A percentile compares a stretch with the other conserved stretches of the same genome.
phyloP scores from a whole-genome alignment of 306 rosid genomes.

The Begonia loranthoides region DNA sequence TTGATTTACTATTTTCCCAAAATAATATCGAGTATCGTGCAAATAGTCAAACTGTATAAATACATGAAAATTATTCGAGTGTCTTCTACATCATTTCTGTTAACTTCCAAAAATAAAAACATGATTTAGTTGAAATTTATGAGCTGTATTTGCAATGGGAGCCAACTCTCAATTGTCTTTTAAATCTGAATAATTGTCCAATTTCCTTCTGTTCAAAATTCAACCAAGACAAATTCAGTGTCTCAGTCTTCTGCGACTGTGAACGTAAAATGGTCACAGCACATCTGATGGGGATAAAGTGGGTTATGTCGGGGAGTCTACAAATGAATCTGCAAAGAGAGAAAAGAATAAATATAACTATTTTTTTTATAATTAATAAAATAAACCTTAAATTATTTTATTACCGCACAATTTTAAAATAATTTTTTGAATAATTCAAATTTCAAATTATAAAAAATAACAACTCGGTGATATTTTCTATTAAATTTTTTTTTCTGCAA shows the following conservation, averaged over 20 bases:
- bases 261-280: slow-evolving; percentile 29
- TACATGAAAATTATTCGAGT: too few species aligned
- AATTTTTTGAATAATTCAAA: not conserved
- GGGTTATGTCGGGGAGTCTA: slow-evolving; percentile 2
- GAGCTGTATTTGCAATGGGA: slow-evolving; percentile 37
- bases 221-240: not conserved
- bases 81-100: too few species aligned
- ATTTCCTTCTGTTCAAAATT: slow-evolving; percentile 15
- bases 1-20: too few species aligned
- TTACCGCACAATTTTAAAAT: not conserved
- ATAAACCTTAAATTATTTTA: too few species aligned
- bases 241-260: slow-evolving; percentile 1
- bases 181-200: slow-evolving; percentile 14
- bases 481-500: too few species aligned
- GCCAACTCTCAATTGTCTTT: too few species aligned
- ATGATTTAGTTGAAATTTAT: slow-evolving; percentile 20
- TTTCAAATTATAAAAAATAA: not conserved
- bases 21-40: too few species aligned
- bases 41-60: too few species aligned
- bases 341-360: not conserved
- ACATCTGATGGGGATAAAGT: slow-evolving; percentile 23
- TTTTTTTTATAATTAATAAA: too few species aligned
- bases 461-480: not conserved
- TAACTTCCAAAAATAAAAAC: too few species aligned
- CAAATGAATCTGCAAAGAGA: too few species aligned